Conservation (phyloP, 1,284 basidiomycete species). For the Termitomyces sp. region DNA sequence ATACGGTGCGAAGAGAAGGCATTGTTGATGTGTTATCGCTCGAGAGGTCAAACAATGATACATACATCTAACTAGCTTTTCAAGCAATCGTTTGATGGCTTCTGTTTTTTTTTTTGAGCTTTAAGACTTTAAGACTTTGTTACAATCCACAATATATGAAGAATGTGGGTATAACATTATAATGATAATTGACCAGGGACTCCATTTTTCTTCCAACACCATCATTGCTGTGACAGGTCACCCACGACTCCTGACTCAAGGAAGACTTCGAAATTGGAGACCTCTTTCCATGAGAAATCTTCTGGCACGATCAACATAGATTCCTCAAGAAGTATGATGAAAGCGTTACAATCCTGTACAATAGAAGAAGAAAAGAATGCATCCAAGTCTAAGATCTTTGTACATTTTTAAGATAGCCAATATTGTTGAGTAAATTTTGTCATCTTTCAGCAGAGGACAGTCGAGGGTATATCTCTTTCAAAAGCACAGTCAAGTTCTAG, state of each 20-base stretch:
- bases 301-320: slow-evolving; percentile 23
- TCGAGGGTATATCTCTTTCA: neutral
- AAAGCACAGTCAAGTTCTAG: neutral
- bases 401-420: too few relatives aligned
- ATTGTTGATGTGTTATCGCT: too few relatives aligned
- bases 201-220: neutral
- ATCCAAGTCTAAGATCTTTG: neutral
- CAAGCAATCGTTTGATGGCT: too few relatives aligned
- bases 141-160: too few relatives aligned
- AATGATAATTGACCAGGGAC: too few relatives aligned
- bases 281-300: neutral
- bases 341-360: slow-evolving; percentile 29
- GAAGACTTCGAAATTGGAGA: neutral
- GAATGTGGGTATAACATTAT: too few relatives aligned
- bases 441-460: neutral
- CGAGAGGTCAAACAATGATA: too few relatives aligned
- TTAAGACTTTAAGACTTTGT: too few relatives aligned
- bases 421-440: neutral
- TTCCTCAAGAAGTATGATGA: slow-evolving; percentile 25
- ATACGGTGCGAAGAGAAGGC: too few relatives aligned
- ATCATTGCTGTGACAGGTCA: neutral
- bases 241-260: neutral
- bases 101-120: too few relatives aligned
- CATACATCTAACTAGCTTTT: too few relatives aligned
- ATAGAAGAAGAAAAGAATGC: slow-evolving; percentile 20